Percentiles rank a stretch among this genome's conserved stretches.
Evolutionary conservation across 129 eudicot genomes (phyloP).

Genomic region (Kitagawia praeruptora): DNA sequence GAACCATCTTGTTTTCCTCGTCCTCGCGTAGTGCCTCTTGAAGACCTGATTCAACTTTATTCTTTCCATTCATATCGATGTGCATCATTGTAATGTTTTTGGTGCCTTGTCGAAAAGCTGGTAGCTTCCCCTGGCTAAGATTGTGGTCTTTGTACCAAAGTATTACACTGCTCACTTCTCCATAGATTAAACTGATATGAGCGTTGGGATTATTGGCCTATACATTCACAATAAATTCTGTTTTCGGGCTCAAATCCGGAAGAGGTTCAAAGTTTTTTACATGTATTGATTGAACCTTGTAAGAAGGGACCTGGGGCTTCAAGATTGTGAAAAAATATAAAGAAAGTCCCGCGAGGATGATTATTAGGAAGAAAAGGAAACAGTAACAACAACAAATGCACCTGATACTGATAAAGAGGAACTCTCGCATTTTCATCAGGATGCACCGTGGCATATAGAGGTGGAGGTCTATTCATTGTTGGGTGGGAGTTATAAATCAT

Average conservation of each 20-base stretch:
- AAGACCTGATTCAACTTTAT: constrained; percentile 28
- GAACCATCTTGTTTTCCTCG: constrained; percentile 24
- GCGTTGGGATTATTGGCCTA: constrained; percentile 42
- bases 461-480: constrained; percentile 22
- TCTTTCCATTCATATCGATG: constrained; percentile 31
- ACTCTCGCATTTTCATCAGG: constrained; percentile 2
- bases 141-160: constrained; percentile 26
- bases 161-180: constrained; percentile 21
- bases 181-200: constrained; percentile 37
- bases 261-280: constrained; percentile 32
- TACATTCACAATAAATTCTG: constrained; percentile 31
- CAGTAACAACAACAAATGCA: constrained; percentile 50
- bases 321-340: constrained; percentile 28
- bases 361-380: constrained; percentile 33
- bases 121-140: constrained; percentile 45
- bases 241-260: constrained; percentile 34
- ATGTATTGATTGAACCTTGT: constrained; percentile 22
- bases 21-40: constrained; percentile 21
- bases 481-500: background rate
- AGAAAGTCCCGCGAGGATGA: constrained; percentile 9
- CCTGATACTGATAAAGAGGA: constrained; percentile 17
- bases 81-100: constrained; percentile 27
- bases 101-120: constrained; percentile 36
- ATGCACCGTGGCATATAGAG: constrained; percentile 18
- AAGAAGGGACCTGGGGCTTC: constrained; percentile 36